phyloP scores from a whole-genome alignment of 1,284 basidiomycete genomes.

The Schizophyllum commune region DNA sequence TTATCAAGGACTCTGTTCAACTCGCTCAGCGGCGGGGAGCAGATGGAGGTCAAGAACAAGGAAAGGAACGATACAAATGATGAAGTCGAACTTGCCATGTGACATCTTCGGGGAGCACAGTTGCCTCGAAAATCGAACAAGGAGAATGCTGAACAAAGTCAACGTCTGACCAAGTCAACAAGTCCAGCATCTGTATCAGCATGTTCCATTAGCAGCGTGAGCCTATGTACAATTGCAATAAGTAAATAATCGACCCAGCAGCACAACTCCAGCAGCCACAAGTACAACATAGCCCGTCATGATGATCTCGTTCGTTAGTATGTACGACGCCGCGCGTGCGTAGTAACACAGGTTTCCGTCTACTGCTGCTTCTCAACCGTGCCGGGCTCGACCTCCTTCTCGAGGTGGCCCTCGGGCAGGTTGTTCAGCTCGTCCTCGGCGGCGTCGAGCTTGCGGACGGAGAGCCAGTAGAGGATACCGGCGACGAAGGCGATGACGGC shows the following conservation, averaged over 20 bases:
- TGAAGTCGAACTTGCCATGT: neutral
- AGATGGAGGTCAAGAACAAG: neutral
- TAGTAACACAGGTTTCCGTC: neutral
- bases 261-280: neutral
- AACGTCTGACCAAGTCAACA: too few relatives aligned
- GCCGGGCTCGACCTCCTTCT: neutral
- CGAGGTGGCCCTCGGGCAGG: slow-evolving; percentile 32
- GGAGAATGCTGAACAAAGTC: too few relatives aligned
- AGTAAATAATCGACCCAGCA: neutral
- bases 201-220: neutral
- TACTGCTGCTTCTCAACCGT: neutral
- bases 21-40: too few relatives aligned
- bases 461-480: slow-evolving; percentile 51
- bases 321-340: too few relatives aligned
- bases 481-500: slow-evolving; percentile 33
- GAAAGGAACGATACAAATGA: neutral
- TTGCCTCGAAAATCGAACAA: too few relatives aligned
- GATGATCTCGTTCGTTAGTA: too few relatives aligned
- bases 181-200: too few relatives aligned
- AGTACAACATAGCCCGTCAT: neutral
- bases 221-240: neutral
- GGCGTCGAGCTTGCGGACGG: slow-evolving; percentile 51
- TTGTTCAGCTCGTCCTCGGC: slow-evolving; percentile 57
- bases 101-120: too few relatives aligned
- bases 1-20: too few relatives aligned